Evolutionary conservation across 2,329 filamentous ascomycete genomes (phyloP).

Genomic region (Cryoendolithus antarcticus): DNA sequence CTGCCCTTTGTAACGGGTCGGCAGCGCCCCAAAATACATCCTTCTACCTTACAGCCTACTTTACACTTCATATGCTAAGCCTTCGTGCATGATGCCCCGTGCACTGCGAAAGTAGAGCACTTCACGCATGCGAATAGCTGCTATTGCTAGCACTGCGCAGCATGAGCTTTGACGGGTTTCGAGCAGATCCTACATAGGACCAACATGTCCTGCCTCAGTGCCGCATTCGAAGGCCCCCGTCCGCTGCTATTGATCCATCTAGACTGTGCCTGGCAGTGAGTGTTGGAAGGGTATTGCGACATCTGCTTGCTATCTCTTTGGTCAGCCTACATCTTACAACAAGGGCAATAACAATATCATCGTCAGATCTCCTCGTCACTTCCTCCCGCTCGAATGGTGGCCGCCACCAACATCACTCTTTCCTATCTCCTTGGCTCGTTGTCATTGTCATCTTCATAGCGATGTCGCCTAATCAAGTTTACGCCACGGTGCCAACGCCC

Average conservation of each 20-base stretch:
- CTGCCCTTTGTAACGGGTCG: conserved; percentile 3
- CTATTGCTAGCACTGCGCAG: conserved; percentile 7
- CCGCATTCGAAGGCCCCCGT: not conserved
- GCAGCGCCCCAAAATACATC: conserved; percentile 5
- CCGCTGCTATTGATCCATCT: not conserved
- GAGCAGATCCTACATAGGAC: conserved; percentile 5
- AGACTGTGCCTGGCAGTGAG: not conserved
- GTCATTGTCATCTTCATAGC: conserved; percentile 3
- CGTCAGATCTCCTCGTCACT: conserved; percentile 2
- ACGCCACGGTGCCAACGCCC: conserved; percentile 15
- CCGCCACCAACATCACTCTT: conserved; percentile 14
- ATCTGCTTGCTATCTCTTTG: too few species aligned
- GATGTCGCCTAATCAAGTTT: conserved; percentile 20
- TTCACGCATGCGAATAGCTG: conserved; percentile 3
- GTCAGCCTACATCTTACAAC: too few species aligned
- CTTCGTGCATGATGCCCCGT: conserved; percentile 5
- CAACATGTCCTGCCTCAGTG: conserved; percentile 3
- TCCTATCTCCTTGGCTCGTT: conserved; percentile 6
- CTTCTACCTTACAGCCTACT: conserved; percentile 2
- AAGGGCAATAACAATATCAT: conserved; percentile 1
- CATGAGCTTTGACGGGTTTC: conserved; percentile 2
- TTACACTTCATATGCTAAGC: conserved; percentile 4
- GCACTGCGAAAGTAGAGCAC: conserved; percentile 2
- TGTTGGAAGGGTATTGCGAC: too few species aligned
- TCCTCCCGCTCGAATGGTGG: conserved; percentile 13